Evolutionary conservation across 768 basidiomycete species (phyloP), one percentile per base, ranked within the genome.

Genomic region (Cystobasidium ongulense): DNA sequence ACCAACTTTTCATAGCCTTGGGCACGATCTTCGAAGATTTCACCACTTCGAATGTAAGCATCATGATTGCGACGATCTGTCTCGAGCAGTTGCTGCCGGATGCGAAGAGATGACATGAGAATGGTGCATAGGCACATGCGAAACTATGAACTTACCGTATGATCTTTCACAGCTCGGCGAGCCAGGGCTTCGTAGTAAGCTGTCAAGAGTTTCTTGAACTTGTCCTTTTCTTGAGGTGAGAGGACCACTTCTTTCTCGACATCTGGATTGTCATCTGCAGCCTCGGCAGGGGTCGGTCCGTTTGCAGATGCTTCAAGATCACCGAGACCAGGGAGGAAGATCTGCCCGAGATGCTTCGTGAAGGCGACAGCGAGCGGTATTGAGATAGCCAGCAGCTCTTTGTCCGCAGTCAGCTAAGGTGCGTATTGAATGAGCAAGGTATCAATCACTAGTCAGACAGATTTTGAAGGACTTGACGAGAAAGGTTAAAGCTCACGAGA

Each of bases 1-100:
- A 92, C 93, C 91, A 98, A 96, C 83, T 92, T 93, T 83, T 99
- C 96, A 80, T 99, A 99, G 11, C 91, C 92, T 81, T 98, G 94
- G 80, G 98, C 95, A 38, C 96, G 87, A 81, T 99, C 96, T 80
- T 99, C 96, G 77, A 99, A 99, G 75, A 99, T 97, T 82, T 99
- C 95, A 31, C 96, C 96, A 1, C 94, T 97, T 36, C 94, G 91
- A 77, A 99, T 98, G 80, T 99, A 99, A 72, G 96, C 96, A 83
- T 99, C 96, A 80, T 98, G 95, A 78, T 99, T 99, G 63, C 90
- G 86, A 75, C 89, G 88, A 81, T 98, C 96, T 82, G 96, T 94
- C 76, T 96, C 92, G 88, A 97, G 92, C 57, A 99, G 84, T 61
- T 89, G 88, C 95, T 98, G 78, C 33, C n/a, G n/a, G n/a, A n/a